Evolutionary conservation across 768 basidiomycete genomes (phyloP), one percentile per base, ranked within the genome.

Genomic region (Pleurotus sapidus): DNA sequence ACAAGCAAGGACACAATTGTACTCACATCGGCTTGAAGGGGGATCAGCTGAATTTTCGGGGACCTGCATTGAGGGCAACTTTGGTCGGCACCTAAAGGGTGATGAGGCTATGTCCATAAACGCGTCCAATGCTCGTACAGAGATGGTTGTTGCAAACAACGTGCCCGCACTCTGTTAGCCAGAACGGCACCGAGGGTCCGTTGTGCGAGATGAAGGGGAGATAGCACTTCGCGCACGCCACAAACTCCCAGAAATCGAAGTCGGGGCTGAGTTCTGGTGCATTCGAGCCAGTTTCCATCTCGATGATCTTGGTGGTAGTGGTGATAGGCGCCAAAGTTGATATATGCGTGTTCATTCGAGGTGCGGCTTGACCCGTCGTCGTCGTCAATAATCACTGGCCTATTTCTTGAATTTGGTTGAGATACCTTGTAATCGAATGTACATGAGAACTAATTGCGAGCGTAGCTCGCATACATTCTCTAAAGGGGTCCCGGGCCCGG

Each of bases 101-200:
- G 20, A 50, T 37, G 15, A 43, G 27, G 15, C 7, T 34, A 14
- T 37, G 8, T 24, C 27, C 11, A 43, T 34, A 15, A 47, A 56
- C 25, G 12, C 45, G 14, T 54, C 23, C 20, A 46, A 38, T 42
- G 24, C 48, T 72, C 73, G 57, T 66, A 93, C 92, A 89, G 67
- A 94, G 84, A 71, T 94, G 92, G 39, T 81, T 79, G 65, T 94
- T 93, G 77, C 92, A 94, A 24, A 93, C 63, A 57, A 93, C 81
- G 76, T 94, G 92, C 0, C 90, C 90, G 63, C 92, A 94, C 68
- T 93, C 90, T 1, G 92, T 92, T 59, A 93, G 76, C 92, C 92
- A 94, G 68, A 93, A 94, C 0, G 92, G 92, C 24, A 89, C 72
- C 2, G 80, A 75, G 8, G 86, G 78, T 1, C 78, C 81, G 42